Conservation (phyloP, 495 filamentous ascomycete species). For the Polyplosphaeria fusca region DNA sequence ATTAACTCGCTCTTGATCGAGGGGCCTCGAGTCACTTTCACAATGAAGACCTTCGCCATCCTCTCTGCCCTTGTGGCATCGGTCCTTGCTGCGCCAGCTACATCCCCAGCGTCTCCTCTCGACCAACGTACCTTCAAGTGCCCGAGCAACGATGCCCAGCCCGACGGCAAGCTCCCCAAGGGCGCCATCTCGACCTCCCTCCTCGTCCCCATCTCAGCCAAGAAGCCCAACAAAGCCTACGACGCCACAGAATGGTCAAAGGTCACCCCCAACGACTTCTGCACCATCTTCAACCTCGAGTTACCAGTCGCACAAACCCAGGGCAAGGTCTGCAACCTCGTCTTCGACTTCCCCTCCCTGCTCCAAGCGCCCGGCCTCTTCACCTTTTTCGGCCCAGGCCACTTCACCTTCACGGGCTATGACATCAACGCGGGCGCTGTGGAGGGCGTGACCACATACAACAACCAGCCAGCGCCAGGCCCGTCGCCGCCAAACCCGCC, state of each 20-base stretch:
- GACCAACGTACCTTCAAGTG: no score
- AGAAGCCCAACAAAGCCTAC: slow-evolving; percentile 21
- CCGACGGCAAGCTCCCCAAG: slow-evolving; percentile 20
- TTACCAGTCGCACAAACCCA: slow-evolving; percentile 18
- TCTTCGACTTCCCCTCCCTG: slow-evolving; percentile 27
- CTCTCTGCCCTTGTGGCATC: no score
- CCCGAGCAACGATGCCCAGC: slow-evolving; percentile 20
- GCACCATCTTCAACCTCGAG: slow-evolving; percentile 35
- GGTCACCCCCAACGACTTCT: slow-evolving; percentile 26
- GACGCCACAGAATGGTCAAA: neutral
- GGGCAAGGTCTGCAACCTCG: slow-evolving; percentile 29
- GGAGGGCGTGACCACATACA: slow-evolving; percentile 12
- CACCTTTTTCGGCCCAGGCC: slow-evolving; percentile 58
- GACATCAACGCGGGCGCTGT: slow-evolving; percentile 18
- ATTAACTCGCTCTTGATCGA: no score
- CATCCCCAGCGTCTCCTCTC: no score
- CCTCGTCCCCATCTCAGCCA: slow-evolving; percentile 26
- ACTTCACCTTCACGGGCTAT: slow-evolving; percentile 55
- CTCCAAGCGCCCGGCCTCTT: slow-evolving; percentile 55
- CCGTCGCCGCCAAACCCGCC: slow-evolving; percentile 25
- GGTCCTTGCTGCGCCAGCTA: no score
- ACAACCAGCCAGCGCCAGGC: slow-evolving; percentile 19
- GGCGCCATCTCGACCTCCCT: slow-evolving; percentile 18
- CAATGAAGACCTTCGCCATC: no score
- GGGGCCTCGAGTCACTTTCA: no score